Evolutionary conservation across 371 early-diverging fungal species (phyloP), one percentile per base, ranked within the genome.

Genomic region (Mortierella sp.): DNA sequence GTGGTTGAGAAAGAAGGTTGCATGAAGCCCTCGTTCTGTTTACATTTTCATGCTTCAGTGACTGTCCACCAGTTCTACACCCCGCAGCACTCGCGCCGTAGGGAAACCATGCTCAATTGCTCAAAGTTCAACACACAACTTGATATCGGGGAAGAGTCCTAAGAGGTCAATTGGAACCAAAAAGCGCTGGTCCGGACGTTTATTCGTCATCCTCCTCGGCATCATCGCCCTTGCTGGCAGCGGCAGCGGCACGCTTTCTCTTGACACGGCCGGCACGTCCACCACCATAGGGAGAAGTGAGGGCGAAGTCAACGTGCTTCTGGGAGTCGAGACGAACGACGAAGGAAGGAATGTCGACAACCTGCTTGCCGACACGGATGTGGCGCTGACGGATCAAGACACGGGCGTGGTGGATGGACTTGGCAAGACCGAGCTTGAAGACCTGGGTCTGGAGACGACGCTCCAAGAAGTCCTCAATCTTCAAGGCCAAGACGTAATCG

Each of bases 401-500:
- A 89, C 99, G 96, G 60, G 99, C 99, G 85, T 99, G 98, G 90
- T 99, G 99, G 79, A 99, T 95, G 67, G 96, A 96, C 90, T 95
- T 98, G 85, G 99, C 99, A 63, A 99, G 88, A 68, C 99, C 99
- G 61, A 93, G 88, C 92, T 96, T 96, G 94, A 96, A 97, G 69
- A 99, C 99, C 89, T 96, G 97, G 79, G 98, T 97, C 88, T 99
- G 99, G 73, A 99, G 94, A 80, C 99, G 94, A 79, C 99, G 94
- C 87, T 99, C 98, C 88, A 99, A 89, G 88, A 99, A 99, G 82
- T 97, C 95, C 86, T 97, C 97, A 80, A 98, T 90, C 87, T 96
- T 96, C 66, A 99, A 91, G 79, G 96, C 97, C 71, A 99, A 86
- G 68, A 98, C 98, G 90, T 98, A 98, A 90, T 99, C 99, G 80